A percentile compares a stretch with the other conserved stretches of the same genome.
These are phyloP conservation scores for Colletotrichum navitas DNA, from an alignment of 2,329 filamentous ascomycete genomes.

Conservation along the genomic window DNA sequence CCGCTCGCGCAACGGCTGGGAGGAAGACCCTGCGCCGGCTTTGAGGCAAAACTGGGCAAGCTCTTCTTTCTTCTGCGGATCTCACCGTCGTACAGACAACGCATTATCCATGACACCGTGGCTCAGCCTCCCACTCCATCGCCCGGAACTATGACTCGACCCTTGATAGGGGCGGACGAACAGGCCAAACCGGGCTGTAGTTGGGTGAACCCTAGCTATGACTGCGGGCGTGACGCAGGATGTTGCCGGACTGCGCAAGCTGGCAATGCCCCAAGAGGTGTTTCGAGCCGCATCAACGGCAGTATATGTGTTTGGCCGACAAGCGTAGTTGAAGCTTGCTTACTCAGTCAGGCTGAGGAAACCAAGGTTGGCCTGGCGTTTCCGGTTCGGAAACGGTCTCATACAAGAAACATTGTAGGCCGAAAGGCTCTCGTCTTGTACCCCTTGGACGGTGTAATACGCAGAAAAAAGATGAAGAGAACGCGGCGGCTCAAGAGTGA, in stretches of 20 bases:
- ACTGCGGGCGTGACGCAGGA: not conserved
- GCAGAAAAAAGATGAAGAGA: not conserved
- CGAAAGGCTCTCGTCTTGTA: not conserved
- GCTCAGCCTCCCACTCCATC: constrained; percentile 33
- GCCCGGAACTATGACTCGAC: constrained; percentile 6
- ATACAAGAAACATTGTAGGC: not conserved
- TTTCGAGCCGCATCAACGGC: not conserved
- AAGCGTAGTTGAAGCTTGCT: not conserved
- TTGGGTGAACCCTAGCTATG: not conserved
- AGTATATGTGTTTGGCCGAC: not conserved
- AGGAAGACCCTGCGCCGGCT: not conserved
- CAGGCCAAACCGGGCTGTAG: not conserved
- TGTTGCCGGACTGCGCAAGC: not conserved
- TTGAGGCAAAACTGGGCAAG: not conserved
- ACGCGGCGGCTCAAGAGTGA: not conserved
- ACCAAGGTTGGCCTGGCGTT: not conserved
- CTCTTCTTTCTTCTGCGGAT: constrained; percentile 23
- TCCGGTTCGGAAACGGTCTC: not conserved
- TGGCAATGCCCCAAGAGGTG: too few relatives aligned
- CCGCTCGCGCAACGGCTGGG: not conserved
- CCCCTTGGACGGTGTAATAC: not conserved
- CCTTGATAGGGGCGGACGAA: constrained; percentile 1
- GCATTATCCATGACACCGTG: constrained; percentile 33
- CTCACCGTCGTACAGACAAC: constrained; percentile 33
- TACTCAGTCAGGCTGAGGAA: not conserved